Percentiles rank a stretch among this genome's conserved stretches.
Conservation (phyloP, 805 yeast genomes). For the Yarrowia hollandica region DNA sequence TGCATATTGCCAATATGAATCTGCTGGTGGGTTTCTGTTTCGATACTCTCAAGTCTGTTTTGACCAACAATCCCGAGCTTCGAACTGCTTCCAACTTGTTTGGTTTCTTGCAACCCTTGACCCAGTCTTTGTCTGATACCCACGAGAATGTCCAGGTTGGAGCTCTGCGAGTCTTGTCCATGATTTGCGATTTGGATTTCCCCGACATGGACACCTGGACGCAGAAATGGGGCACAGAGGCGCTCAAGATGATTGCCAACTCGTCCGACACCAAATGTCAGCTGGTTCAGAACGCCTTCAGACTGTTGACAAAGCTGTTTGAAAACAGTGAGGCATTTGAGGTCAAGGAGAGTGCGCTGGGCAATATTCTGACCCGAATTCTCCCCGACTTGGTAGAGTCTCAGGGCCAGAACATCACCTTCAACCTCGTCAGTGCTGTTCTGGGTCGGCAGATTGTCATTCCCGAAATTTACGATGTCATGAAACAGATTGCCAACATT, state of each 20-base stretch:
- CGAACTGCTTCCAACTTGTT: slow-evolving; percentile 59
- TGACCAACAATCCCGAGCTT: slow-evolving; percentile 62
- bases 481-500: slow-evolving; percentile 75
- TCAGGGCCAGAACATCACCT: slow-evolving; percentile 81
- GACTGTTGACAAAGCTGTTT: slow-evolving; percentile 68
- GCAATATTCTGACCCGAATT: slow-evolving; percentile 68
- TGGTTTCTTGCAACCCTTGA: slow-evolving; percentile 75
- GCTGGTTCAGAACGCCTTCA: slow-evolving; percentile 75
- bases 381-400: slow-evolving; percentile 91
- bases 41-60: slow-evolving; percentile 70
- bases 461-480: slow-evolving; percentile 86
- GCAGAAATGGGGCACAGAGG: slow-evolving; percentile 36
- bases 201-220: slow-evolving; percentile 47
- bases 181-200: slow-evolving; percentile 63
- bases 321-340: slow-evolving; percentile 66
- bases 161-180: slow-evolving; percentile 60
- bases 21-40: slow-evolving; percentile 74
- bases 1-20: slow-evolving; percentile 55
- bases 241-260: slow-evolving; percentile 60
- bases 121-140: slow-evolving; percentile 58
- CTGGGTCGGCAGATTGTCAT: slow-evolving; percentile 69
- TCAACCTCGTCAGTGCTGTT: slow-evolving; percentile 78
- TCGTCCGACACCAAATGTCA: slow-evolving; percentile 77
- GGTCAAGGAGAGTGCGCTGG: slow-evolving; percentile 68
- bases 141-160: slow-evolving; percentile 77